Base-by-base conservation (phyloP, 1,139 yeast species). In the Taphrina wiesneri region DNA sequence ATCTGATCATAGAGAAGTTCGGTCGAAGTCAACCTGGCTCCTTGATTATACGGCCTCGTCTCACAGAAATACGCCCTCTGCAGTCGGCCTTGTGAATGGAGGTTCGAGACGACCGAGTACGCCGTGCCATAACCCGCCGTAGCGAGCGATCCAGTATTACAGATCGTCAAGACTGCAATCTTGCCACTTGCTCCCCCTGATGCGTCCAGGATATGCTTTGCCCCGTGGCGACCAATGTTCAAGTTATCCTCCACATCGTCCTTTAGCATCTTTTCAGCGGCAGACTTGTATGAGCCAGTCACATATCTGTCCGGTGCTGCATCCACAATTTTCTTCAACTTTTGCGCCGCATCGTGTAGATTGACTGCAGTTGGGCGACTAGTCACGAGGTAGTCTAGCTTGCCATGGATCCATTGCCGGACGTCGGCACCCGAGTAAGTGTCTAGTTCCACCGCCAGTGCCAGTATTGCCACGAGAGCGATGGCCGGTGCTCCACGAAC, bases 401-500 rank as follows among this genome's bases (percentile, higher is more conserved):
- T 79, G 39, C 77, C 73, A 1, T 75, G 49, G 9, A 77, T 73
- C 56, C 70, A 74, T 19, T n/a, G 41, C 23, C 68, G 53, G 11
- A 69, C 70, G 6, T 65, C 70, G 6, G 63, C 69, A 1, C 64
- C 69, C 11, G 66, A 34, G 41, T 39, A 60, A 54, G 53, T 64
- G 45, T 56, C 59, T 9, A 86, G 77, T 70, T 92, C 97, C 17
- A 88, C 86, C 0, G 90, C 86, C n/a, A 92, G 82, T 0, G 97
- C 83, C 68, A 91, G 82, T 0, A 92, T 86, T 11, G 97, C 98
- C 2, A 93, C 97, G 67, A 93, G 89, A 67, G 98, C 98, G 74
- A 93, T 93, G 1, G 98, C 98, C 0, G 99, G 99, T 0, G 99
- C 99, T 25, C 99, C 99, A 75, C 99, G 83, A 3, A 95, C 98